These are phyloP conservation scores for Cyberlindnera petersonii DNA, from an alignment of 805 yeast genomes.

Conservation along the genomic window DNA sequence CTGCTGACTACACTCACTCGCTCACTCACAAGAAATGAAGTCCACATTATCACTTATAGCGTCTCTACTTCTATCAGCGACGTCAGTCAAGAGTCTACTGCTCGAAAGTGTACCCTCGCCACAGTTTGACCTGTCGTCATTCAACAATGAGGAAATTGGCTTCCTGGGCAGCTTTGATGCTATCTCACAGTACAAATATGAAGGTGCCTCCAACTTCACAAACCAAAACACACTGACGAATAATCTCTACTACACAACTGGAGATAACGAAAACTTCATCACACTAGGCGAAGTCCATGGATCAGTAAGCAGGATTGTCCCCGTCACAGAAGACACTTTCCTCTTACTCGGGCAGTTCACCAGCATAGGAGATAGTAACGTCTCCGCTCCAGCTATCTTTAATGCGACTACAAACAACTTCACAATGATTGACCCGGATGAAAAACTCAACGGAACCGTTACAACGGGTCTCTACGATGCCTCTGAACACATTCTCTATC, in stretches of 20 bases:
- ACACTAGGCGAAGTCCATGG: constrained; percentile 23
- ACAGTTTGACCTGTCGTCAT: constrained; percentile 21
- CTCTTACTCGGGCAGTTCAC: constrained; percentile 29
- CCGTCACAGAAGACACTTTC: constrained; percentile 31
- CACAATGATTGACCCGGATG: constrained; percentile 25
- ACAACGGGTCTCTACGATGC: constrained; percentile 45
- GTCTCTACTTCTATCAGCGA: constrained; percentile 3
- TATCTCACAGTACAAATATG: constrained; percentile 32
- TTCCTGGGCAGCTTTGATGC: constrained; percentile 36
- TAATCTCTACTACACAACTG: constrained; percentile 19
- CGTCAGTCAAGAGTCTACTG: constrained; percentile 9
- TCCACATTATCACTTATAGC: constrained; percentile 4
- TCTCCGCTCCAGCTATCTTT: constrained; percentile 31
- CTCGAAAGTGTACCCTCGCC: constrained; percentile 16
- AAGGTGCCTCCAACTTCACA: constrained; percentile 33
- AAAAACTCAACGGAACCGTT: constrained; percentile 35
- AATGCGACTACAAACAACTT: constrained; percentile 30
- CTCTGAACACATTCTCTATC: constrained; percentile 49
- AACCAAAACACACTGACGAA: constrained; percentile 21
- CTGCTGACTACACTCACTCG: too few species aligned
- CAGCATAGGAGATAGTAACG: constrained; percentile 20
- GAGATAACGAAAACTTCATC: constrained; percentile 15
- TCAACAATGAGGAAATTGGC: constrained; percentile 22
- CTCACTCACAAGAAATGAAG: constrained; percentile 1
- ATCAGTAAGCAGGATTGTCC: constrained; percentile 22